phyloP scores from a whole-genome alignment of 306 rosid genomes.

The Comarum palustre region DNA sequence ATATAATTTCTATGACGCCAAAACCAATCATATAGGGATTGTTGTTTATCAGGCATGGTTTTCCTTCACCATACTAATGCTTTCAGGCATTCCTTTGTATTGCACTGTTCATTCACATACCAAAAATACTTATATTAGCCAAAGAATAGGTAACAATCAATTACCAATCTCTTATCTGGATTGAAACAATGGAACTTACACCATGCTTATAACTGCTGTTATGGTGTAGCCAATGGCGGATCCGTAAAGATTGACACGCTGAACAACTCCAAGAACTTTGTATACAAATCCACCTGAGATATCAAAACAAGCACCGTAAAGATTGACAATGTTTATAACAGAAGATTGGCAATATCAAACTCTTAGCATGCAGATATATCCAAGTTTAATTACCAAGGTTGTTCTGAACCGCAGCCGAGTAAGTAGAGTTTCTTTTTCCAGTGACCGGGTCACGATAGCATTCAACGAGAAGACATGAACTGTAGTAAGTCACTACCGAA shows the following conservation, averaged over 20 bases:
- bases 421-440: constrained; percentile 36
- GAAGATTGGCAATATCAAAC: neutral
- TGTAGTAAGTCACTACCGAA: constrained; percentile 55
- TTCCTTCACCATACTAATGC: constrained; percentile 16
- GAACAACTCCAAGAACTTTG: constrained; percentile 23
- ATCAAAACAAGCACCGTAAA: neutral
- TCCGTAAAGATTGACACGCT: constrained; percentile 22
- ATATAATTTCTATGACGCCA: constrained; percentile 20
- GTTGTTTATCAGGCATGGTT: constrained; percentile 11
- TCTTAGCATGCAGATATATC: too few relatives aligned
- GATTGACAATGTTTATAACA: neutral
- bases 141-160: neutral
- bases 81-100: constrained; percentile 17
- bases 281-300: constrained; percentile 15
- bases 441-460: constrained; percentile 57
- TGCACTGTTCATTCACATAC: constrained; percentile 24
- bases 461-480: constrained; percentile 52
- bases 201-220: constrained; percentile 33
- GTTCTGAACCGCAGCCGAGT: constrained; percentile 11
- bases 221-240: constrained; percentile 29
- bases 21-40: constrained; percentile 23
- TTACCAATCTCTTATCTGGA: neutral
- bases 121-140: neutral
- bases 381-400: constrained; percentile 7
- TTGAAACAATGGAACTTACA: constrained; percentile 17